Evolutionary conservation across 768 basidiomycete genomes (phyloP).

Genomic region (Flagelloscypha sp.): DNA sequence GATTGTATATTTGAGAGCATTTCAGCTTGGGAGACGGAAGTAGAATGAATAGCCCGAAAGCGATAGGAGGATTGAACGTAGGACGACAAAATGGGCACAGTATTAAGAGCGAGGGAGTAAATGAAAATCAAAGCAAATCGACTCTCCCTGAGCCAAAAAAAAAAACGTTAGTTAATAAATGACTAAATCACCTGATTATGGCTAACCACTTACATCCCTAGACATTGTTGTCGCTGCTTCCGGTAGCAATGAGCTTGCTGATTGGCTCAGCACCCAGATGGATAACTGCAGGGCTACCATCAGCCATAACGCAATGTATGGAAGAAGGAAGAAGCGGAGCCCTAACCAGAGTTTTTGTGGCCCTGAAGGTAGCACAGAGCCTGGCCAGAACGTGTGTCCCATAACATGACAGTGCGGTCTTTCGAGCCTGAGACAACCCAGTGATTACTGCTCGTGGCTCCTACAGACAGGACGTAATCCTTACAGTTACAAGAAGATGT

Average conservation of each 20-base stretch:
- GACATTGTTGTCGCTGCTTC: conserved; percentile 46
- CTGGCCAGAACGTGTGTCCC: conserved; percentile 43
- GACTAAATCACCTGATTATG: too few species aligned
- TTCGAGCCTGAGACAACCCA: conserved; percentile 65
- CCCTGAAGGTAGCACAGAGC: conserved; percentile 65
- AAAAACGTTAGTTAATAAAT: too few species aligned
- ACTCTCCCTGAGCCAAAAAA: too few species aligned
- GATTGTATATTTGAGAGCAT: too few species aligned
- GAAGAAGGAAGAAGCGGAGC: background rate
- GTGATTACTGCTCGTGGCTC: conserved; percentile 59
- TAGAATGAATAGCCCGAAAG: too few species aligned
- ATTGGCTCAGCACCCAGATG: conserved; percentile 41
- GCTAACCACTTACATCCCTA: conserved; percentile 33
- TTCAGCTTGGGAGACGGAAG: too few species aligned
- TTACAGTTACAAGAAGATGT: background rate
- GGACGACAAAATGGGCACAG: too few species aligned
- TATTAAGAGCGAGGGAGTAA: too few species aligned
- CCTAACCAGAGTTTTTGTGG: conserved; percentile 13
- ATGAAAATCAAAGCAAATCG: too few species aligned
- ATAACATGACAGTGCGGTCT: conserved; percentile 67
- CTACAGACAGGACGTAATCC: conserved; percentile 2
- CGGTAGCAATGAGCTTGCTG: conserved; percentile 40
- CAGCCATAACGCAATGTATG: background rate
- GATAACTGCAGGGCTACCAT: background rate
- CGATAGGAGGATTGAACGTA: too few species aligned